phyloP scores from a whole-genome alignment of 2,329 filamentous ascomycete species.

The Setomelanomma holmii region DNA sequence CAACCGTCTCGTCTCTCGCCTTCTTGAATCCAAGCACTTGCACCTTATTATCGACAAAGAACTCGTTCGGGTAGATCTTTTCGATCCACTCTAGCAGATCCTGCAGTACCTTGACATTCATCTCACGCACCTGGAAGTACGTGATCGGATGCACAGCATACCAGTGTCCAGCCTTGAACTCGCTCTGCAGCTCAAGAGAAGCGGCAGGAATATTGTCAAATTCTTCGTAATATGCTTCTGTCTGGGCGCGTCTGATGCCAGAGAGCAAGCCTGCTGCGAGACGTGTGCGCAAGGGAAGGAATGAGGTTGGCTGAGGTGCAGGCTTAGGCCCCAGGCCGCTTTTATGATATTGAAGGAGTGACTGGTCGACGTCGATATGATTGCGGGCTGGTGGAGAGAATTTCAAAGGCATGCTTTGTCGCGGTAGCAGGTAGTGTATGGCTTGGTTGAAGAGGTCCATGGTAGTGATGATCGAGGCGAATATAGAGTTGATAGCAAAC shows the following conservation, averaged over 20 bases:
- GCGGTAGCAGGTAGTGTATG: no score
- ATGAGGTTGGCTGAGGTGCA: not conserved
- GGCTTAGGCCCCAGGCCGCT: not conserved
- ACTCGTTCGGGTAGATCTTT: not conserved
- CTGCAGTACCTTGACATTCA: not conserved
- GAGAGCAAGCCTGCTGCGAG: not conserved
- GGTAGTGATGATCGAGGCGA: no score
- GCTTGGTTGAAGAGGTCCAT: no score
- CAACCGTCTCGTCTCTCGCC: not conserved
- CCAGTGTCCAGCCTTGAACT: not conserved
- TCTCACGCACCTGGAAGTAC: not conserved
- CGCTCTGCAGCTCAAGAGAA: not conserved
- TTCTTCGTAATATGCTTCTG: not conserved
- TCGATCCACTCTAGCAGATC: not conserved
- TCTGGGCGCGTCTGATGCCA: not conserved
- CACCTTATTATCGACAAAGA: not conserved
- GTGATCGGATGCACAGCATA: not conserved
- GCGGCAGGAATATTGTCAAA: not conserved
- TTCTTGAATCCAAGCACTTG: not conserved
- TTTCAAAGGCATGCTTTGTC: no score
- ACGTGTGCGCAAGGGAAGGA: not conserved
- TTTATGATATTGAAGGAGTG: not conserved
- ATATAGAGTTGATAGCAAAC: no score
- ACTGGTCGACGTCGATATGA: not conserved
- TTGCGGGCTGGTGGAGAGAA: not conserved